Base-by-base conservation (phyloP, 2,329 filamentous ascomycete genomes). In the Dactylellina leptospora region DNA sequence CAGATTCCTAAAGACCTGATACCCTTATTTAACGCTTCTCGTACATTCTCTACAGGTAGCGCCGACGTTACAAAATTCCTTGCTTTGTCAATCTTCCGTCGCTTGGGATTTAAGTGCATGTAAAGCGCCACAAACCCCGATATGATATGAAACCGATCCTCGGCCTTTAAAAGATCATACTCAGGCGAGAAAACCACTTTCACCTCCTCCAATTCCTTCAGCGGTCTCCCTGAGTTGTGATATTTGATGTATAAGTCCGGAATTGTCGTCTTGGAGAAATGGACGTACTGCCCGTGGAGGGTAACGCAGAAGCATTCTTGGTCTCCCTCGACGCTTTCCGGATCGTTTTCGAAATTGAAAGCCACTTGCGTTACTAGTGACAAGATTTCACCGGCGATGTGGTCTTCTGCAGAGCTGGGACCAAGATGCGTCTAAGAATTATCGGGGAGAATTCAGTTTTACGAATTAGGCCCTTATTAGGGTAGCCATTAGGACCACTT, bases 281-380 rank as follows among this genome's bases (percentile, higher is more conserved):
- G 68, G 6, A 72, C 59, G 25, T 72, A 72, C 38, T 72, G 68
- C 16, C 68, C 68, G 23, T 72, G 68, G 16, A 72, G n/a, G 9
- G 68, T 72, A 18, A 64, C 27, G 38, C 68, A 72, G 16, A 59
- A 72, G 38, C 68, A 72, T 11, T 64, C 59, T 36, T 72, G 68
- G 38, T 72, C 68, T 18, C 68, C 68, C 28, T 64, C 45, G 1
- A 72, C 68, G 20, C 36, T 64, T 13, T 56, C 36, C 1, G 59
- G 59, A 27, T 72, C 59, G 23, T 72, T 72, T 36, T 72, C 68
- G 13, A 45, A 72, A 54, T 72, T 72, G 68, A 72, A 72, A 58
- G 68, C 53, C 10, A 72, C 59, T 36, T 72, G 68, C 2, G 68
- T 42, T 16, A 72, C 68, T 8, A 72, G 40, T 1, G 68, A 72